phyloP scores from a whole-genome alignment of 345 rosid species.

The Garcia nutans region DNA sequence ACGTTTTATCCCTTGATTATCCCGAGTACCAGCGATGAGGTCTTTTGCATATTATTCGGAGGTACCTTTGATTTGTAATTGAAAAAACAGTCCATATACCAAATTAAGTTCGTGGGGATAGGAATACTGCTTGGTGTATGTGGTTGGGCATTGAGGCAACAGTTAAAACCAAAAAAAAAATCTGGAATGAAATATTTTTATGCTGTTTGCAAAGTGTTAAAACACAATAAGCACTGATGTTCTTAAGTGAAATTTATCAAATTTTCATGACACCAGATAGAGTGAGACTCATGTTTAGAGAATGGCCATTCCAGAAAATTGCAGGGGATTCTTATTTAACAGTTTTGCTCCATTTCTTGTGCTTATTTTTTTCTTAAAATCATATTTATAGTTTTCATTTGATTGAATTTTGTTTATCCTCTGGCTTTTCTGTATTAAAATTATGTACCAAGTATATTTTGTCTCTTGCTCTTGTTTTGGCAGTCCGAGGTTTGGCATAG shows the following conservation, averaged over 20 bases:
- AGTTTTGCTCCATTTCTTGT: background rate
- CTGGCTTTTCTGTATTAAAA: background rate
- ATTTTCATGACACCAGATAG: background rate
- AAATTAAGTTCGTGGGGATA: too few species aligned
- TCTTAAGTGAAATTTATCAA: background rate
- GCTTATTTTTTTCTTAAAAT: background rate
- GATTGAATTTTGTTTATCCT: background rate
- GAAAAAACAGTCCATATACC: too few species aligned
- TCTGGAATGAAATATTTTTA: too few species aligned
- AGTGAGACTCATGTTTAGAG: background rate
- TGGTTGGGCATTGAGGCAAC: too few species aligned
- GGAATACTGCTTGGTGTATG: too few species aligned
- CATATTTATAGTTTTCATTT: background rate
- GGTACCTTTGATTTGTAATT: too few species aligned
- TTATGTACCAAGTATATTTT: background rate
- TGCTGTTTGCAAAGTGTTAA: too few species aligned
- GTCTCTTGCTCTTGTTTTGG: constrained; percentile 18
- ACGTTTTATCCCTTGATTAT: too few species aligned
- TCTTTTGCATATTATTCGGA: too few species aligned
- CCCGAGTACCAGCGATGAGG: too few species aligned
- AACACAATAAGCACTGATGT: too few species aligned
- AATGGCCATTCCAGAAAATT: background rate
- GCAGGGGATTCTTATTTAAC: background rate
- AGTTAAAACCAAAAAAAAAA: too few species aligned
- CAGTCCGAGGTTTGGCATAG: constrained; percentile 94